Conservation (phyloP, 2,329 filamentous ascomycete genomes). For the Phyllosticta citrichinensis region DNA sequence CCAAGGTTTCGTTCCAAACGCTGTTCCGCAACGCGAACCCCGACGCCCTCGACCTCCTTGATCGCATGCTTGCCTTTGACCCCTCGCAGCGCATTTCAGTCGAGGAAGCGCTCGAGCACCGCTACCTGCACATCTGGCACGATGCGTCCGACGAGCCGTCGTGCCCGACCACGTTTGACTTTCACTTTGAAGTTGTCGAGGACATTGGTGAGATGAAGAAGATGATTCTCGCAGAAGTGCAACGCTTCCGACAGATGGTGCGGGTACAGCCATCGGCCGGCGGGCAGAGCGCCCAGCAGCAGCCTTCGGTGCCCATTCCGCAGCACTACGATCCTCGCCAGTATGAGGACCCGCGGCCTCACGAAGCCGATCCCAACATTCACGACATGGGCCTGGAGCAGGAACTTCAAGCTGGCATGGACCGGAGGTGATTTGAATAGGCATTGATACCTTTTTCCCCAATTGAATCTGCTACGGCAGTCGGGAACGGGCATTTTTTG, state of each 20-base stretch:
- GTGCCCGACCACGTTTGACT: conserved; percentile 92
- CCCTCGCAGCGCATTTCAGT: conserved; percentile 88
- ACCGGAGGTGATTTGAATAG: conserved; percentile 4
- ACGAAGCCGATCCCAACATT: conserved; percentile 33
- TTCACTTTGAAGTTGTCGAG: conserved; percentile 95
- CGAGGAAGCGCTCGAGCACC: conserved; percentile 90
- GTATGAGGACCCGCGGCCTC: conserved; percentile 53
- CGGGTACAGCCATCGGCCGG: conserved; percentile 26
- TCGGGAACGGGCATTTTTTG: conserved; percentile 1
- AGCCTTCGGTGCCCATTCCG: conserved; percentile 51
- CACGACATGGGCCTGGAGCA: conserved; percentile 10
- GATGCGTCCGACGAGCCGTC: conserved; percentile 91
- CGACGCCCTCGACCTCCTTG: conserved; percentile 86
- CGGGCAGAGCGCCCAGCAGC: conserved; percentile 27
- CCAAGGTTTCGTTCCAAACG: conserved; percentile 78
- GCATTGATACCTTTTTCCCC: background rate
- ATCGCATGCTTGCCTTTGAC: conserved; percentile 96
- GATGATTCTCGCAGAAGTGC: conserved; percentile 95
- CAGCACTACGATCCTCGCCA: conserved; percentile 48
- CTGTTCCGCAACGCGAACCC: conserved; percentile 94
- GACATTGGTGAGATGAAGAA: conserved; percentile 90
- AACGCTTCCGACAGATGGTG: conserved; percentile 63
- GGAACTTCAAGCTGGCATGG: conserved; percentile 11
- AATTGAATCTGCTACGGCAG: background rate
- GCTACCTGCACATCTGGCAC: conserved; percentile 96